phyloP scores from a whole-genome alignment of 2,329 filamentous ascomycete genomes.

The Microcera coccophila region DNA sequence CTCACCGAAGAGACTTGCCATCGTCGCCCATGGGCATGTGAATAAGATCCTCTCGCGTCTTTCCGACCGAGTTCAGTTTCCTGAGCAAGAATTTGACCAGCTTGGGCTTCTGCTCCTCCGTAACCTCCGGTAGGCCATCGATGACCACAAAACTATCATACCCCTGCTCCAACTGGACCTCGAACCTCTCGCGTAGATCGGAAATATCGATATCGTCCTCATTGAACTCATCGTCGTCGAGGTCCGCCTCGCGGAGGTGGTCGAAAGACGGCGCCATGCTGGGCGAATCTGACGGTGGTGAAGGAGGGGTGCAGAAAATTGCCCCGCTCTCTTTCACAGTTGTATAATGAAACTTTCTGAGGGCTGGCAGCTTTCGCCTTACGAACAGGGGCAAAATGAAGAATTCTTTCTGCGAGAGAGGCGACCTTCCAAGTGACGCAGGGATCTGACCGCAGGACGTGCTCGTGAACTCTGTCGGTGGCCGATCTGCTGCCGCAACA shows the following conservation, averaged over 20 bases:
- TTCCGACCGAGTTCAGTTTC: constrained; percentile 84
- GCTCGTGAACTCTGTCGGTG: constrained; percentile 26
- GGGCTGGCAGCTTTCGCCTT: too few relatives aligned
- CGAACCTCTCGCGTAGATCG: constrained; percentile 89
- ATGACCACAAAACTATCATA: constrained; percentile 95
- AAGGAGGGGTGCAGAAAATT: constrained; percentile 34
- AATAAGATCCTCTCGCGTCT: constrained; percentile 79
- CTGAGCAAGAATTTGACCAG: constrained; percentile 93
- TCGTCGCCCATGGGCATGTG: constrained; percentile 91
- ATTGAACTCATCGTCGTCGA: constrained; percentile 80
- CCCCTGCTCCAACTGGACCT: constrained; percentile 92
- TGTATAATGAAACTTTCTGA: constrained; percentile 17
- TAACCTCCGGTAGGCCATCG: constrained; percentile 87
- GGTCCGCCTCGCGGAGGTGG: constrained; percentile 84
- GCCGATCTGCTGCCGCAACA: constrained; percentile 29
- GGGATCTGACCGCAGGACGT: constrained; percentile 23
- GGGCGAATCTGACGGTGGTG: constrained; percentile 34
- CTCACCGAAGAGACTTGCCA: constrained; percentile 80
- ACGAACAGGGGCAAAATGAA: constrained; percentile 17
- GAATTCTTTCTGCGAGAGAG: constrained; percentile 16
- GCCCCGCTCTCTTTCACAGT: constrained; percentile 34
- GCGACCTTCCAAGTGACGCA: constrained; percentile 17
- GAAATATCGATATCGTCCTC: constrained; percentile 93
- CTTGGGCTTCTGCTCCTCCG: constrained; percentile 86
- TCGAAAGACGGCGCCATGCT: constrained; percentile 90